Base-by-base conservation (phyloP, 768 basidiomycete genomes). In the Paxillus involutus region DNA sequence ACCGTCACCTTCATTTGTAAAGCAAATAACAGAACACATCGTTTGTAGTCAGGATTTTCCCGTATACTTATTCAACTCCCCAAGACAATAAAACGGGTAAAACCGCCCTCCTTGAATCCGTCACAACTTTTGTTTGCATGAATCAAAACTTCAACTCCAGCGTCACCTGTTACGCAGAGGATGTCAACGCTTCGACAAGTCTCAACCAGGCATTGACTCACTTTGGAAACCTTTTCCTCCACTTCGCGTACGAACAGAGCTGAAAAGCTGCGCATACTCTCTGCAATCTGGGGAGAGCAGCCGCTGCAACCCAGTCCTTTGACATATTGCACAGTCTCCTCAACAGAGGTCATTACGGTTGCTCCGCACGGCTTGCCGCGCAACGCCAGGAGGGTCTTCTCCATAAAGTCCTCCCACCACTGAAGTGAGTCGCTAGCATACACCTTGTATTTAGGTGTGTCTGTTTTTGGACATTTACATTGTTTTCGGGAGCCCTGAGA, bases 361-460 rank as follows among this genome's bases (percentile, higher is more conserved):
- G 44, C 52, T 4, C 13, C 39, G 11, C 63, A 65, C n/a, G 63
- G 59, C 17, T 40, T 62, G 11, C 68, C 66, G 19, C 42, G 48
- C 32, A 71, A 33, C 0, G 13, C 53, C 16, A 12, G n/a, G n/a
- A n/a, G n/a, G n/a, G n/a, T n/a, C n/a, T n/a, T n/a, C n/a, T n/a
- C n/a, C n/a, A n/a, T n/a, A 2, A 62, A 66, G 3, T 58, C 41
- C 4, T 55, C 50, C 68, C 67, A 68, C 68, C 58, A 63, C 11
- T 51, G 44, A 29, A 58, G 58, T 6, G n/a, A n/a, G n/a, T n/a
- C n/a, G n/a, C 55, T 49, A n/a, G n/a, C n/a, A n/a, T n/a, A n/a
- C n/a, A n/a, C n/a, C 3, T n/a, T 0, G 12, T 42, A 52, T 4
- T 14, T 40, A 0, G 26, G 17, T 12, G 19, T n/a, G 1, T 13